These are phyloP conservation scores for Chiua sp. DNA, from an alignment of 1,284 basidiomycete genomes.

Conservation along the genomic window DNA sequence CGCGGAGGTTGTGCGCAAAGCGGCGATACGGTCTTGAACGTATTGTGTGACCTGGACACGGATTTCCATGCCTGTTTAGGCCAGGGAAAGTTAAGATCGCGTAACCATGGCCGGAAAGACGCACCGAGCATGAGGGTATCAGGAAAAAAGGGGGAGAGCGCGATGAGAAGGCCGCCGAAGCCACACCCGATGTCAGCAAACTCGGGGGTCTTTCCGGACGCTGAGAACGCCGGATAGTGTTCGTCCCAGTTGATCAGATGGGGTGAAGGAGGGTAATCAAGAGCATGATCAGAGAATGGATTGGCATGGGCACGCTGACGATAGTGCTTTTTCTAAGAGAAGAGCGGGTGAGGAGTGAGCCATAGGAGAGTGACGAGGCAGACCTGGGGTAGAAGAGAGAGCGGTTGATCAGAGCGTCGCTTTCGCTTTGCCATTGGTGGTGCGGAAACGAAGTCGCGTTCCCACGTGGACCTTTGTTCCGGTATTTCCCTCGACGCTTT, in stretches of 20 bases:
- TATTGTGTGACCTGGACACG: slow-evolving; percentile 97
- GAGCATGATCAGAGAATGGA: slow-evolving; percentile 95
- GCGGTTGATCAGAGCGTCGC: slow-evolving; percentile 16
- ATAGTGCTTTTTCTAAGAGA: slow-evolving; percentile 89
- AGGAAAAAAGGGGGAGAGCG: slow-evolving; percentile 91
- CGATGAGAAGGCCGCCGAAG: slow-evolving; percentile 93
- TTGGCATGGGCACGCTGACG: slow-evolving; percentile 98
- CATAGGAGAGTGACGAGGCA: background rate
- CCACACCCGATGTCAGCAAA: slow-evolving; percentile 99
- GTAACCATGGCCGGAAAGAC: slow-evolving; percentile 32
- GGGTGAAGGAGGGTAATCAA: slow-evolving; percentile 90
- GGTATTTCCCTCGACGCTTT: slow-evolving; percentile 29
- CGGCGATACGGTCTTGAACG: slow-evolving; percentile 92
- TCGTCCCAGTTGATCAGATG: slow-evolving; percentile 81
- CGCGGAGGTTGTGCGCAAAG: slow-evolving; percentile 70
- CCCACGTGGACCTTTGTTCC: slow-evolving; percentile 29
- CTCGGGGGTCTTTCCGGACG: slow-evolving; percentile 73
- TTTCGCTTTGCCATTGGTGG: slow-evolving; percentile 34
- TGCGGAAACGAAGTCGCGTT: background rate
- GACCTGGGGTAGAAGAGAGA: slow-evolving; percentile 35
- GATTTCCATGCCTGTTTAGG: slow-evolving; percentile 89
- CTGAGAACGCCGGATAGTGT: slow-evolving; percentile 82
- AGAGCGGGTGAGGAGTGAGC: background rate
- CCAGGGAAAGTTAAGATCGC: slow-evolving; percentile 4
- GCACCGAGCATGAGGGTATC: slow-evolving; percentile 93